These are phyloP conservation scores for Aspergillus jensenii DNA, from an alignment of 2,329 filamentous ascomycete species.

Conservation along the genomic window DNA sequence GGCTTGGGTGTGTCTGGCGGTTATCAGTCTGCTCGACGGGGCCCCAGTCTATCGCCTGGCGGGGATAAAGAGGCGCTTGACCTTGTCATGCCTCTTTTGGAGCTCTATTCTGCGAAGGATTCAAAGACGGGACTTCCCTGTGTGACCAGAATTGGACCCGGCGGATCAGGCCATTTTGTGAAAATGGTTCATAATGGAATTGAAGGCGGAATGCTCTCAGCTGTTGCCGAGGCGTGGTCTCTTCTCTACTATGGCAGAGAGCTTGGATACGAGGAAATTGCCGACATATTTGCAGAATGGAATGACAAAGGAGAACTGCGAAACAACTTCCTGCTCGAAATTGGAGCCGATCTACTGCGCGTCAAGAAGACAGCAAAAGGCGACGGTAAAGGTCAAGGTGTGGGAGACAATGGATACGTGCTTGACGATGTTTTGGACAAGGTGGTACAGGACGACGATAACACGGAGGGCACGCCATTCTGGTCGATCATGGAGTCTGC, in stretches of 20 bases:
- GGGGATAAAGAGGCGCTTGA: constrained; percentile 59
- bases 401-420: constrained; percentile 48
- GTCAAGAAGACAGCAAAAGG: constrained; percentile 47
- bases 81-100: constrained; percentile 60
- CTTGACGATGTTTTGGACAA: constrained; percentile 66
- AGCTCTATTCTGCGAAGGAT: constrained; percentile 64
- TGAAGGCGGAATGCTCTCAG: constrained; percentile 69
- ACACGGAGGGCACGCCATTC: constrained; percentile 65
- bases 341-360: constrained; percentile 61
- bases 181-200: constrained; percentile 78
- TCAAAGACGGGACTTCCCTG: constrained; percentile 57
- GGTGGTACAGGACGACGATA: constrained; percentile 68
- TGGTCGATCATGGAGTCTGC: constrained; percentile 66
- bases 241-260: constrained; percentile 61
- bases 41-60: constrained; percentile 67
- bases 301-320: constrained; percentile 58
- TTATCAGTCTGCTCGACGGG: constrained; percentile 65
- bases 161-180: constrained; percentile 68
- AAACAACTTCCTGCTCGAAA: constrained; percentile 62
- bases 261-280: constrained; percentile 61
- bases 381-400: constrained; percentile 33
- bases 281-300: constrained; percentile 61
- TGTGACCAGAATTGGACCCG: constrained; percentile 60
- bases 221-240: constrained; percentile 64
- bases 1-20: constrained; percentile 69